Base-by-base conservation (phyloP, 1,284 basidiomycete genomes). In the Apiotrichum brassicae region DNA sequence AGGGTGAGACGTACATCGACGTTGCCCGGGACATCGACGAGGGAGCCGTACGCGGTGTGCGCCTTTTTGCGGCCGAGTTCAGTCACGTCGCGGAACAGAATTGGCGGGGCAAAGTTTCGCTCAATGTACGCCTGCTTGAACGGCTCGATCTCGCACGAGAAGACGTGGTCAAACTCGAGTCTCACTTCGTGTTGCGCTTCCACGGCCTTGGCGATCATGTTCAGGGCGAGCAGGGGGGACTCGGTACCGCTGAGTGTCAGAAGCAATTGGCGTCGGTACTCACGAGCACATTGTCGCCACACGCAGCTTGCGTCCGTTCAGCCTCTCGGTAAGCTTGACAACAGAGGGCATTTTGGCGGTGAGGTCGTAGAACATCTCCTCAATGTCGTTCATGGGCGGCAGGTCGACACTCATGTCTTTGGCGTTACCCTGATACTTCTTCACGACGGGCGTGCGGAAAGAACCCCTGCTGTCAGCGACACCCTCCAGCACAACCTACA, bases 101-200 rank as follows among this genome's bases (percentile, higher is more conserved):
- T 74, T 5, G 92, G 91, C 13, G 71, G 71, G 3, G 73, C 61
- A 68, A 97, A 97, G 71, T 97, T 97, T 23, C 93, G 81, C 70
- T 97, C 93, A 55, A 97, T 97, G 70, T 97, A 97, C 0, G 92
- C 92, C 70, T 97, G 92, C 72, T 97, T 97, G 80, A 93, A 97
- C 2, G 93, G 92, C 67, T 95, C 93, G 56, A 97, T 95, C 74
- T 97, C 92, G 73, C 92, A 95, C 0, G 92, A 95, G 72, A 97
- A 97, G 46, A 95, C 89, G 71, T 97, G 93, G 62, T 94, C 84
- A 54, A 92, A 77, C 30, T 84, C 79, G 43, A 95, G 75, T 1
- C 79, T 76, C 36, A 85, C 64, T 2, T 76, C 80, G 60, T 82
- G 81, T 54, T 85, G 82, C n/a, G 83, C 81, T 42, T 81, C 73